Evolutionary conservation across 495 filamentous ascomycete genomes (phyloP).

Genomic region (Aspergillus indologenus): DNA sequence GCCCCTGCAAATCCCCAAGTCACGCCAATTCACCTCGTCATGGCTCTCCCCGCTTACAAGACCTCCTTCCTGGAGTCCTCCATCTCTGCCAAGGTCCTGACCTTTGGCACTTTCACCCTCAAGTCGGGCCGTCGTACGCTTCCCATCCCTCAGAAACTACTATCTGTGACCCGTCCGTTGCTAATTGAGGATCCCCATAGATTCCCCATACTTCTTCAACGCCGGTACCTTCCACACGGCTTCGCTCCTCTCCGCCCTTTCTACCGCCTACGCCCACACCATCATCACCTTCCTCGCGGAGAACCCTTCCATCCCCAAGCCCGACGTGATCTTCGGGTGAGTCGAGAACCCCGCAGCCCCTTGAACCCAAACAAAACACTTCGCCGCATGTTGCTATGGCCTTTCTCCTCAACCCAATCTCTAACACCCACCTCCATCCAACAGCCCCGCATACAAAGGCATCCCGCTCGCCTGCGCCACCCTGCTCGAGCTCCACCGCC

Average conservation of each 20-base stretch:
- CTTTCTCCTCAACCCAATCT: slow-evolving; percentile 15
- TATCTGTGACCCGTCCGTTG: background rate
- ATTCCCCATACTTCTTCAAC: slow-evolving; percentile 99
- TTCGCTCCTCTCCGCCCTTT: slow-evolving; percentile 67
- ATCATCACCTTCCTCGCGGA: slow-evolving; percentile 25
- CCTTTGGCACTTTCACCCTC: slow-evolving; percentile 83
- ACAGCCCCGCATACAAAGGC: slow-evolving; percentile 91
- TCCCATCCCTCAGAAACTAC: background rate
- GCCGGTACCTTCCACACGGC: slow-evolving; percentile 80
- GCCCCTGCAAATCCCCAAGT: background rate
- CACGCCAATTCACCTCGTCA: background rate
- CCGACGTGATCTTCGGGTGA: slow-evolving; percentile 51
- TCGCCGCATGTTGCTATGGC: slow-evolving; percentile 41
- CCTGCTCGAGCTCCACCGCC: slow-evolving; percentile 61
- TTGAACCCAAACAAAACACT: slow-evolving; percentile 14
- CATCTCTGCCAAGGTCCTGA: slow-evolving; percentile 69
- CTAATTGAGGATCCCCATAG: slow-evolving; percentile 13
- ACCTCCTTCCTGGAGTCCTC: slow-evolving; percentile 2
- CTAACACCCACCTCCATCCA: background rate
- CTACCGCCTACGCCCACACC: slow-evolving; percentile 40
- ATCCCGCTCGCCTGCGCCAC: slow-evolving; percentile 80
- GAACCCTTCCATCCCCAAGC: slow-evolving; percentile 31
- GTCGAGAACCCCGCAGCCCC: slow-evolving; percentile 34
- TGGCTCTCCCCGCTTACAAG: slow-evolving; percentile 7
- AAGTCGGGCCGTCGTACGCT: slow-evolving; percentile 70